These are phyloP conservation scores for Rhizophora apiculata DNA, from an alignment of 345 rosid genomes.

Conservation along the genomic window DNA sequence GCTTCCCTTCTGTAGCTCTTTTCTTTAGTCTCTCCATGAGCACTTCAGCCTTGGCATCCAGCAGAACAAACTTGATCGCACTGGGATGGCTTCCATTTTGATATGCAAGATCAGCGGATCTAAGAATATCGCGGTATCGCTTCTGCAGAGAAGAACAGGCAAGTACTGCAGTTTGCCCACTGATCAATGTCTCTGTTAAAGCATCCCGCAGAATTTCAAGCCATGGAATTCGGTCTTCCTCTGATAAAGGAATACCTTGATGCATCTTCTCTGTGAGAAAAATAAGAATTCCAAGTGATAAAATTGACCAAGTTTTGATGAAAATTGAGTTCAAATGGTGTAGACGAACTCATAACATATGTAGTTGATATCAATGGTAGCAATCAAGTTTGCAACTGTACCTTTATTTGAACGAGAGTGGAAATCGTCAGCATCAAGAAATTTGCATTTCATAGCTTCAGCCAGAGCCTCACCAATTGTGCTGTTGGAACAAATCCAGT, in stretches of 20 bases:
- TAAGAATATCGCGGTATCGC: conserved; percentile 66
- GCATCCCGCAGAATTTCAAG: conserved; percentile 46
- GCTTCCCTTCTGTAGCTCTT: conserved; percentile 63
- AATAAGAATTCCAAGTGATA: too few relatives aligned
- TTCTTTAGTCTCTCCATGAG: conserved; percentile 49
- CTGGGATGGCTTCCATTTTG: conserved; percentile 34
- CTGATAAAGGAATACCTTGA: conserved; percentile 64
- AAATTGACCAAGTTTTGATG: too few relatives aligned
- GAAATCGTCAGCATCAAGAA: conserved; percentile 86
- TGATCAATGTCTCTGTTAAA: conserved; percentile 35
- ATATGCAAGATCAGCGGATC: conserved; percentile 58
- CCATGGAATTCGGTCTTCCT: conserved; percentile 88
- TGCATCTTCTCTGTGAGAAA: conserved; percentile 60
- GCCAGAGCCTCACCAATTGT: conserved; percentile 69
- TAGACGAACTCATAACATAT: background rate
- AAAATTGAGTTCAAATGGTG: too few relatives aligned
- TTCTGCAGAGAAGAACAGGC: conserved; percentile 74
- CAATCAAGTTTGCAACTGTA: conserved; percentile 13
- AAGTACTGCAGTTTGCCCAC: conserved; percentile 45
- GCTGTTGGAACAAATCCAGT: conserved; percentile 33
- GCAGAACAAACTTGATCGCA: conserved; percentile 52
- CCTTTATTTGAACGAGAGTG: conserved; percentile 77
- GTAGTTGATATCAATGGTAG: background rate
- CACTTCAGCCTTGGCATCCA: conserved; percentile 54
- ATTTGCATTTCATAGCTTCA: conserved; percentile 45